Evolutionary conservation across 2,329 filamentous ascomycete species (phyloP), one percentile per base, ranked within the genome.

Genomic region (Cladophialophora chaetospira): DNA sequence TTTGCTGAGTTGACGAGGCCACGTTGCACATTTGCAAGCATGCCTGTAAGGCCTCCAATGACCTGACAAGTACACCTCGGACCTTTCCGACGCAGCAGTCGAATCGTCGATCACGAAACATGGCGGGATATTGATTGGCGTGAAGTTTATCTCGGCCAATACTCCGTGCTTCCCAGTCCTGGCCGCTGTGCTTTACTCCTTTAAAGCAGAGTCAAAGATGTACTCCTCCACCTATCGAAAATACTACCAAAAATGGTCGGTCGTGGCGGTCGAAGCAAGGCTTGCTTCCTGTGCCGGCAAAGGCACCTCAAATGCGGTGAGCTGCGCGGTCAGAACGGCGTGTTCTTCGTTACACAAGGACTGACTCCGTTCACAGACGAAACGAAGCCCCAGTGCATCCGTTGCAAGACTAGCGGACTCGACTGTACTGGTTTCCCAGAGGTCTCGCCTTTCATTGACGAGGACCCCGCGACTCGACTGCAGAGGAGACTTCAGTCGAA

Each of bases 341-440:
- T 15, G 25, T 13, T 23, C 13, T 2, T 35, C 6, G 17, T 35
- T 11, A 11, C 9, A 3, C 46, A 8, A 10, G 19, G 23, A 4
- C 46, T 36, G 17, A 49, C 8, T 36, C n/a, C n/a, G n/a, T n/a
- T 6, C 17, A n/a, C 26, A 53, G 50, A 53, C 40, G 50, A 53
- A 43, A 44, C 50, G 19, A 53, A 53, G 21, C 50, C 50, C 29
- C 10, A 21, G 19, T 53, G 50, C 25, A 21, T 33, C 15, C 50
- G 40, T n/a, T 53, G 50, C 31, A 21, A 33, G 28, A 33, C 15
- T 23, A 25, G 38, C 26, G 38, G 40, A 21, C 28, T 45, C 21
- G 31, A 43, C n/a, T 53, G 50, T 21, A 45, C 38, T n/a, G 50
- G 50, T 8, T 53, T 45, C 8, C 50, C 50, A 26, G 19, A 36